Base-by-base conservation (phyloP, 1,284 basidiomycete genomes). In the Termitomyces sp. region DNA sequence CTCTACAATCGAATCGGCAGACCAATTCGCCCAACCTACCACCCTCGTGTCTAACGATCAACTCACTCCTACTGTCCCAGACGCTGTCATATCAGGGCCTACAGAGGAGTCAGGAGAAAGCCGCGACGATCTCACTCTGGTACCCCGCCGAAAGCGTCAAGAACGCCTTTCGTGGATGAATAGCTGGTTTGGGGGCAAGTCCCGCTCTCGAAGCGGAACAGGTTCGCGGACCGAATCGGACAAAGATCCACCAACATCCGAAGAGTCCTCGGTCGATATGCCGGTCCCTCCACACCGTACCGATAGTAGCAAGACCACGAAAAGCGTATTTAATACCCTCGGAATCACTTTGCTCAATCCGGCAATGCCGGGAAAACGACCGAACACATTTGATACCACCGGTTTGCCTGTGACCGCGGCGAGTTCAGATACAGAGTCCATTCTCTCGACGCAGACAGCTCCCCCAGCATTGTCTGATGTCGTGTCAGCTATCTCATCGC, bases 251-350 rank as follows among this genome's bases (percentile, higher is more conserved):
- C 62, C 56, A 3, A 13, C 41, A 5, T 19, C 31, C 8, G 50
- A 54, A n/a, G 60, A 62, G 31, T 12, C 52, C 8, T 28, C 56
- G 34, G 43, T 54, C 6, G 52, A 60, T n/a, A 62, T 59, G 36
- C 50, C 61, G 24, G 63, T 52, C 15, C 63, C 57, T 2, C 69
- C 33, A 36, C 55, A 51, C 5, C 49, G 66, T 36, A 58, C 59
- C 17, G 74, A 76, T 38, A 19, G n/a, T 31, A 73, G 77, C 21
- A 81, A 73, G 61, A 68, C 74, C 3, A 68, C 77, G 2, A 83
- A 75, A 61, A 87, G 84, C 60, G 83, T 90, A 0, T 88, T 90
- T 59, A 84, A 84, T 17, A 80, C 83, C 0, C 70, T 90, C 7
- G 85, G 85, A 0, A 82, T 88, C 51, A 86, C 85, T 0, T 78